Conservation (phyloP, 371 early-diverging fungal genomes). For the Sporodiniella umbellata region DNA sequence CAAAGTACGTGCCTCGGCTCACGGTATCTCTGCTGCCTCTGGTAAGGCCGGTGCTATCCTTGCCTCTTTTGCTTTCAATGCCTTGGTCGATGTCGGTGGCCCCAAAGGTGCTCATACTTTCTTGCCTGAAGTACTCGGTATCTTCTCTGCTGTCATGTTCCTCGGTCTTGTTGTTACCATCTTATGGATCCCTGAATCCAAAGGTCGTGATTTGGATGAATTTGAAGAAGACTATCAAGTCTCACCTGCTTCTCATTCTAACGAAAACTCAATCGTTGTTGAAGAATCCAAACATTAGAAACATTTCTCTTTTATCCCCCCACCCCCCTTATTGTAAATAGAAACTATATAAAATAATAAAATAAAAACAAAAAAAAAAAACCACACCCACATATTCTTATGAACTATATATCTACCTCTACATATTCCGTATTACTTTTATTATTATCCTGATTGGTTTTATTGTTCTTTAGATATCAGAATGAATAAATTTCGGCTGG, state of each 20-base stretch:
- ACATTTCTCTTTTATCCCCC: not conserved
- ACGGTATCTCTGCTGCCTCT: constrained; percentile 86
- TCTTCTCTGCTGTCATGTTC: constrained; percentile 70
- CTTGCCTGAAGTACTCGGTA: constrained; percentile 62
- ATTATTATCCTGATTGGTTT: no score
- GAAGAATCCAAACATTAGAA: not conserved
- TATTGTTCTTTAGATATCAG: no score
- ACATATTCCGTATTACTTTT: no score
- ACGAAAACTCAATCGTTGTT: not conserved
- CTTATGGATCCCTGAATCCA: constrained; percentile 54
- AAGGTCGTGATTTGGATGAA: constrained; percentile 54
- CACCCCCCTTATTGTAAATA: not conserved
- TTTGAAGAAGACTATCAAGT: constrained; percentile 47
- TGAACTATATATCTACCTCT: no score
- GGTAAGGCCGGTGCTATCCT: constrained; percentile 84
- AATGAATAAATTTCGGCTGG: constrained; percentile 28
- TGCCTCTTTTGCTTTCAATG: constrained; percentile 56
- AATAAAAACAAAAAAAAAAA: not conserved
- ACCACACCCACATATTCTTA: no score
- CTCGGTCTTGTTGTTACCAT: constrained; percentile 54
- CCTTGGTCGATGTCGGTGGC: constrained; percentile 55
- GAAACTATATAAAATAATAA: not conserved
- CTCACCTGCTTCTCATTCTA: not conserved
- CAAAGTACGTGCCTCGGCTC: constrained; percentile 79
- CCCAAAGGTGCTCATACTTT: constrained; percentile 55